These are phyloP conservation scores for Dryas octopetala DNA, from an alignment of 306 rosid genomes.

Conservation along the genomic window DNA sequence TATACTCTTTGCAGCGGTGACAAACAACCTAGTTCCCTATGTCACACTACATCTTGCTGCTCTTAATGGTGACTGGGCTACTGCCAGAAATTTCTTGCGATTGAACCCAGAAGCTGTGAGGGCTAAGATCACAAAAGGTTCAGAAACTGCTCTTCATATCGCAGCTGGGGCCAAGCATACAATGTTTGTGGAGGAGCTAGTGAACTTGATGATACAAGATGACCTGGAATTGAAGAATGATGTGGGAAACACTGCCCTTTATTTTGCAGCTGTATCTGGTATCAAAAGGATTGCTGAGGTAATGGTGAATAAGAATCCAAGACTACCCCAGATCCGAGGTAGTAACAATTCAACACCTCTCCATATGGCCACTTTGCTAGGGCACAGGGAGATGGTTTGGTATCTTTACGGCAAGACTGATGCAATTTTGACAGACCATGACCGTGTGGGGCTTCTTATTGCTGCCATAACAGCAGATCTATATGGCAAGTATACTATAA, in stretches of 20 bases:
- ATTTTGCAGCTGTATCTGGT: no score
- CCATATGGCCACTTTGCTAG: background rate
- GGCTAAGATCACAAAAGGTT: background rate
- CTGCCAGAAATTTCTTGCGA: background rate
- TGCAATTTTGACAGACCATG: background rate
- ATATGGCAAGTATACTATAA: background rate
- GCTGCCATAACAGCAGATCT: slow-evolving; percentile 2
- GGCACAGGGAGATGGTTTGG: slow-evolving; percentile 5
- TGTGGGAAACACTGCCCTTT: background rate
- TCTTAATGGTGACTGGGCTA: background rate
- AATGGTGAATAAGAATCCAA: no score
- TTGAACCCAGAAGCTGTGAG: background rate
- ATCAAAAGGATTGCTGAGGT: no score
- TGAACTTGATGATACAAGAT: background rate
- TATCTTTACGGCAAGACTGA: background rate
- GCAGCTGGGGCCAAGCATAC: background rate
- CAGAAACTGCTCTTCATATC: background rate
- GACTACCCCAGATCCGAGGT: no score
- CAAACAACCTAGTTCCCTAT: background rate
- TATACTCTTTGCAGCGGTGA: background rate
- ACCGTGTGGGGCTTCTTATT: background rate
- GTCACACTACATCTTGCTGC: no score
- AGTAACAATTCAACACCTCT: slow-evolving; percentile 5
- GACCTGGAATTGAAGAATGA: background rate
- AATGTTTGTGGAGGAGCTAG: background rate